Evolutionary conservation across 306 rosid species (phyloP).

Genomic region (Rosa multiflora): DNA sequence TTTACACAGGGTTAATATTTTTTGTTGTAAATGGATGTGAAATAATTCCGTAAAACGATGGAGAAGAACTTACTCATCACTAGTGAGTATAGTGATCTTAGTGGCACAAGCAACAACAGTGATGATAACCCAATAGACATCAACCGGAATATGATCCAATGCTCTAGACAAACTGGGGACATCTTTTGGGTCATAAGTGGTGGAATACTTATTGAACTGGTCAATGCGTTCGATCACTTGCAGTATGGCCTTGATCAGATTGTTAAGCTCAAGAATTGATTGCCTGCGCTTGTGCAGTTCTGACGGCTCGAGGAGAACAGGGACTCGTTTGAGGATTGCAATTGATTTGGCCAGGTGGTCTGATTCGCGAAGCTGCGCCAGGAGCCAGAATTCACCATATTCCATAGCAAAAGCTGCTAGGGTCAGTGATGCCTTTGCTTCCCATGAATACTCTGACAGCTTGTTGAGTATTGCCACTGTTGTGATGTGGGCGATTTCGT

Average conservation of each 20-base stretch:
- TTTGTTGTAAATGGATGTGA: constrained; percentile 21
- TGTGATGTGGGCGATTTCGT: constrained; percentile 47
- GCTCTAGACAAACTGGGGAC: no score
- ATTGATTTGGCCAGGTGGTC: constrained; percentile 60
- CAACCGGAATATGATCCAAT: no score
- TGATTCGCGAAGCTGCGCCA: constrained; percentile 40
- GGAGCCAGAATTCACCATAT: constrained; percentile 64
- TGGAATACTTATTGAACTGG: no score
- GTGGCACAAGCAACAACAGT: no score
- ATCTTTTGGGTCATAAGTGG: no score
- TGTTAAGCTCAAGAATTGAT: constrained; percentile 45
- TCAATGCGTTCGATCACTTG: no score
- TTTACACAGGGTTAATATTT: constrained; percentile 20
- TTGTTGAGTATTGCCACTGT: constrained; percentile 46
- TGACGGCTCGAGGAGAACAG: constrained; percentile 41
- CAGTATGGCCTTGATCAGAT: constrained; percentile 13
- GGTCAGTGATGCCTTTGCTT: constrained; percentile 58
- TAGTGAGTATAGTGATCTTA: no score
- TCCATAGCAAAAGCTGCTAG: constrained; percentile 66
- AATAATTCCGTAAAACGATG: constrained; percentile 41
- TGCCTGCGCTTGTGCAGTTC: constrained; percentile 31
- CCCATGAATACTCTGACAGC: constrained; percentile 51
- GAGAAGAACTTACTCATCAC: constrained; percentile 14
- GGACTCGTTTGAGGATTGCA: constrained; percentile 51
- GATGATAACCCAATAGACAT: no score